Conservation (phyloP, 2,329 filamentous ascomycete species). For the Penicillium sp. region DNA sequence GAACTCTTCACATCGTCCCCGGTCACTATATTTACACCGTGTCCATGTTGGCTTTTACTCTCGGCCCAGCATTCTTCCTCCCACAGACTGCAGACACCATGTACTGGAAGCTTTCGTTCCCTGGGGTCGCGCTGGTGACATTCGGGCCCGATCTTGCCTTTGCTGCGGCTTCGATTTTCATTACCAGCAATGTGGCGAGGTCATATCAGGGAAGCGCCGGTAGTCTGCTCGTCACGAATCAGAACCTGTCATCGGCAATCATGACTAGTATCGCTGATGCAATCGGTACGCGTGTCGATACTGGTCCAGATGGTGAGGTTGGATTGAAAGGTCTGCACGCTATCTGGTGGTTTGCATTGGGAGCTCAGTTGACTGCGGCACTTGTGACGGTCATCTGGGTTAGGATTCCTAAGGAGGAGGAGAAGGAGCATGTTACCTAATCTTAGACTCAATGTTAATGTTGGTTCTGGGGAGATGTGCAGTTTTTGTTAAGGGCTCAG, state of each 20-base stretch:
- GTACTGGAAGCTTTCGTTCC: conserved; percentile 47
- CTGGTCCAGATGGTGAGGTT: conserved; percentile 21
- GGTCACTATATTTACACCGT: conserved; percentile 47
- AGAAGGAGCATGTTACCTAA: conserved; percentile 32
- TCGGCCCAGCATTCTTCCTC: conserved; percentile 41
- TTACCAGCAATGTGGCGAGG: conserved; percentile 45
- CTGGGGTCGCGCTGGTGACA: conserved; percentile 44
- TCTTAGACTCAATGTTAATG: background rate
- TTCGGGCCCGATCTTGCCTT: conserved; percentile 49
- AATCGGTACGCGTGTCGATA: conserved; percentile 31
- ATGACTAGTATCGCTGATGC: conserved; percentile 37
- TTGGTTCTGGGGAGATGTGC: background rate
- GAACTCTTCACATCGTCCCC: conserved; percentile 44
- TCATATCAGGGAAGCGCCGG: conserved; percentile 47
- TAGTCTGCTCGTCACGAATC: conserved; percentile 46
- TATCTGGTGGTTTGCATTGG: conserved; percentile 43
- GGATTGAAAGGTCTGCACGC: conserved; percentile 35
- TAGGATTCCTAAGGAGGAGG: conserved; percentile 42
- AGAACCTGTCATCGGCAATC: conserved; percentile 46
- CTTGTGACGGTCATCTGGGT: conserved; percentile 39
- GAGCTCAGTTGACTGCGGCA: conserved; percentile 32
- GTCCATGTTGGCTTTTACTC: conserved; percentile 41
- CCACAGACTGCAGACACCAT: conserved; percentile 39
- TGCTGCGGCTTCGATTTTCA: conserved; percentile 48
- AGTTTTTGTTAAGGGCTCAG: background rate